Evolutionary conservation across 1,284 basidiomycete genomes (phyloP), one percentile per base, ranked within the genome.

Genomic region (Phellinidium pouzarii): DNA sequence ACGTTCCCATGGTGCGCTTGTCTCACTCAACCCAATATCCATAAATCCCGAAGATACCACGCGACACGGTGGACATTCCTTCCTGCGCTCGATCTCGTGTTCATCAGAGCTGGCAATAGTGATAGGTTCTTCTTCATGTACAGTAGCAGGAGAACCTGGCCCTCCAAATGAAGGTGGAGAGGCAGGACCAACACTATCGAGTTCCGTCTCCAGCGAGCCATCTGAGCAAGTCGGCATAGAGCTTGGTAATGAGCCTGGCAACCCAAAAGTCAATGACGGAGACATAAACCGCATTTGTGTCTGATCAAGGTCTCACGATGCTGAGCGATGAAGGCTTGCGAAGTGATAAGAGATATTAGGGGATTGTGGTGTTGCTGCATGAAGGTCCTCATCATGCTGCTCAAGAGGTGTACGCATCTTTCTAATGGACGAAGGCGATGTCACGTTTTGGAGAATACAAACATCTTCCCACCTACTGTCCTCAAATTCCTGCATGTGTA

Each of bases 401-500:
- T 31, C 44, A 8, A 38, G 26, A 4, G 22, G 38, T 42, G 48
- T n/a, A 3, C 14, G n/a, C n/a, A 6, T 14, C 9, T 14, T 29
- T 19, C 38, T n/a, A 4, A 12, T 31, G 3, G 23, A 29, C 1
- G 40, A 26, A 14, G 42, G 22, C 6, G 12, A 29, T 12, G 9
- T 17, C 22, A 14, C 23, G 40, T 17, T 25, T 7, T 42, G 26
- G 7, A 26, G 48, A 22, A 29, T 12, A 40, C 8, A 8, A 3
- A 23, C 17, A 7, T 34, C 23, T 8, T 42, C 52, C 52, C 52
- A 53, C 20, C 41, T 25, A 8, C 38, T 20, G 14, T 69, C 70
- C 42, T 75, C 76, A 41, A 76, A 67, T 59, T 77, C 73, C 54
- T 70, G 64, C 19, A 66, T 67, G 55, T 68, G 66, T 26, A 78